Percentiles rank a stretch among this genome's conserved stretches.
These are phyloP conservation scores for barley (Hordeum vulgare) DNA, from an alignment of 176 grass and related monocot species.

Conservation along the genomic window DNA sequence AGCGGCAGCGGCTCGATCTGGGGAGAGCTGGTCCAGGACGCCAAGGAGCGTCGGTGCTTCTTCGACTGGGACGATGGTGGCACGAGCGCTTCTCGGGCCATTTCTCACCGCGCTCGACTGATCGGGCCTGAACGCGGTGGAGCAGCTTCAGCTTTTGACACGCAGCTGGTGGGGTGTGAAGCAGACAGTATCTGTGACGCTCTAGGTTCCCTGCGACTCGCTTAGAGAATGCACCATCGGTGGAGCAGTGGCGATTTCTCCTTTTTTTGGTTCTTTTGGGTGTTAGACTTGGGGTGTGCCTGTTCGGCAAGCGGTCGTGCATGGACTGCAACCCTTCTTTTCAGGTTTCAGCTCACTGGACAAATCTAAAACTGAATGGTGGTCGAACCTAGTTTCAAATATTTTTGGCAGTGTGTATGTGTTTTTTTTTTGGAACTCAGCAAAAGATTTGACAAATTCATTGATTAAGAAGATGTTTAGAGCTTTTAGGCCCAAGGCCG, in stretches of 20 bases:
- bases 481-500: no score
- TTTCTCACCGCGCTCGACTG: background rate
- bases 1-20: slow-evolving; percentile 43
- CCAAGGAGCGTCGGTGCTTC: slow-evolving; percentile 47
- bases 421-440: no score
- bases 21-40: slow-evolving; percentile 47
- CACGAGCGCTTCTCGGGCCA: background rate
- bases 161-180: background rate
- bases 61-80: slow-evolving; percentile 15
- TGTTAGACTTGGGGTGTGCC: no score
- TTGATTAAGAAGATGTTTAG: no score
- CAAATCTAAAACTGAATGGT: no score
- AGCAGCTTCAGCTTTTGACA: background rate
- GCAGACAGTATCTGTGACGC: background rate
- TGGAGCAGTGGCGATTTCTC: background rate
- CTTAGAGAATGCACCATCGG: background rate
- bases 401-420: no score
- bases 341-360: no score
- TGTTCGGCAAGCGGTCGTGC: no score
- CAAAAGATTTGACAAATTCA: no score
- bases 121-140: background rate
- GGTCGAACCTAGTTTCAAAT: no score
- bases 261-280: background rate
- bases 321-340: no score
- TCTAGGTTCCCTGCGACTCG: slow-evolving; percentile 8